These are phyloP conservation scores for Vigna radiata DNA, from an alignment of 306 rosid genomes.

Conservation along the genomic window DNA sequence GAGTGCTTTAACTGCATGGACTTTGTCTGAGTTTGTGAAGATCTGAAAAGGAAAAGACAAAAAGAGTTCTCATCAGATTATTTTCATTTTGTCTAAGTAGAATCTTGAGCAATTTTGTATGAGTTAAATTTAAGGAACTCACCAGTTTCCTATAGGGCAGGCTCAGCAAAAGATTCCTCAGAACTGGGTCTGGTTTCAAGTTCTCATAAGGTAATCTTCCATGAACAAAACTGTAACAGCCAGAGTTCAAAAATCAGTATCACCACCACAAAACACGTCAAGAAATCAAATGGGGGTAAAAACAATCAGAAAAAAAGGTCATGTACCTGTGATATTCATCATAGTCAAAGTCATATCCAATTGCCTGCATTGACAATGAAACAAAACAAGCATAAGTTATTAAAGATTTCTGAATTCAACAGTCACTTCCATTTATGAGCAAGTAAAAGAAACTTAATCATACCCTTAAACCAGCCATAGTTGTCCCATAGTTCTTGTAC, in stretches of 20 bases:
- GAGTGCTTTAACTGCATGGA: slow-evolving; percentile 78
- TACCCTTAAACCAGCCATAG: slow-evolving; percentile 99
- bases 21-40: slow-evolving; percentile 91
- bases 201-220: slow-evolving; percentile 94
- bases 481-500: slow-evolving; percentile 90
- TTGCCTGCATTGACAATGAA: slow-evolving; percentile 65
- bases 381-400: neutral
- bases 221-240: slow-evolving; percentile 72
- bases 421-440: slow-evolving; percentile 20
- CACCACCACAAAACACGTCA: slow-evolving; percentile 4
- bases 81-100: neutral
- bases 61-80: slow-evolving; percentile 17
- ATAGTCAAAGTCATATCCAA: slow-evolving; percentile 92
- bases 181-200: slow-evolving; percentile 81
- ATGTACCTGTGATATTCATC: slow-evolving; percentile 87
- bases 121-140: slow-evolving; percentile 37
- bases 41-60: slow-evolving; percentile 52
- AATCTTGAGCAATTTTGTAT: neutral
- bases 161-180: slow-evolving; percentile 74
- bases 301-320: neutral
- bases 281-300: slow-evolving; percentile 8
- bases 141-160: slow-evolving; percentile 85
- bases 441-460: neutral
- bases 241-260: slow-evolving; percentile 10
- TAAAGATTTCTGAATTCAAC: neutral